These are phyloP conservation scores for Cercospora sp. DNA, from an alignment of 2,329 filamentous ascomycete genomes.

Conservation along the genomic window DNA sequence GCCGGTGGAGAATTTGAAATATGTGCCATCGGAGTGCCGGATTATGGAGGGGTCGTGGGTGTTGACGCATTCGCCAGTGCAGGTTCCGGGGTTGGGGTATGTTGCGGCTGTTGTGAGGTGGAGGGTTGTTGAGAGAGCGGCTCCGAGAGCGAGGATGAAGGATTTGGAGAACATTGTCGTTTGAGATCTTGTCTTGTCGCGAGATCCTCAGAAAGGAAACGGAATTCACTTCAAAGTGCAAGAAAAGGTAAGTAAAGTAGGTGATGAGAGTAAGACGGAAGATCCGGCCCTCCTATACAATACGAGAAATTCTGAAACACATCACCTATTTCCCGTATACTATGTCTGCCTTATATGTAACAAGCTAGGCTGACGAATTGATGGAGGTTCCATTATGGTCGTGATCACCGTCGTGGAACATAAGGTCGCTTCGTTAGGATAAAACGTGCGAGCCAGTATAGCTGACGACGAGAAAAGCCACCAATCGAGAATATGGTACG, in stretches of 20 bases:
- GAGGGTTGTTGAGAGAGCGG: slow-evolving; percentile 24
- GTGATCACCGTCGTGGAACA: neutral
- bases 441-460: too few species aligned
- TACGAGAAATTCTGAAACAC: neutral
- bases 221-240: too few species aligned
- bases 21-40: slow-evolving; percentile 50
- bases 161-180: slow-evolving; percentile 1
- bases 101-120: slow-evolving; percentile 21
- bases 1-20: slow-evolving; percentile 57
- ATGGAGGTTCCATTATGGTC: neutral
- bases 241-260: neutral
- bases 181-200: neutral
- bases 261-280: neutral
- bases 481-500: neutral
- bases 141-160: slow-evolving; percentile 20
- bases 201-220: too few species aligned
- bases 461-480: too few species aligned
- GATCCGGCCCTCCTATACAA: neutral
- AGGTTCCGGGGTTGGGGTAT: slow-evolving; percentile 44
- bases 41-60: slow-evolving; percentile 54
- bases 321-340: neutral
- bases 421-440: neutral
- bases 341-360: neutral
- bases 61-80: slow-evolving; percentile 46
- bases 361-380: neutral